Evolutionary conservation across 441 rosid genomes (phyloP).

Genomic region (Erysimum cheiri): DNA sequence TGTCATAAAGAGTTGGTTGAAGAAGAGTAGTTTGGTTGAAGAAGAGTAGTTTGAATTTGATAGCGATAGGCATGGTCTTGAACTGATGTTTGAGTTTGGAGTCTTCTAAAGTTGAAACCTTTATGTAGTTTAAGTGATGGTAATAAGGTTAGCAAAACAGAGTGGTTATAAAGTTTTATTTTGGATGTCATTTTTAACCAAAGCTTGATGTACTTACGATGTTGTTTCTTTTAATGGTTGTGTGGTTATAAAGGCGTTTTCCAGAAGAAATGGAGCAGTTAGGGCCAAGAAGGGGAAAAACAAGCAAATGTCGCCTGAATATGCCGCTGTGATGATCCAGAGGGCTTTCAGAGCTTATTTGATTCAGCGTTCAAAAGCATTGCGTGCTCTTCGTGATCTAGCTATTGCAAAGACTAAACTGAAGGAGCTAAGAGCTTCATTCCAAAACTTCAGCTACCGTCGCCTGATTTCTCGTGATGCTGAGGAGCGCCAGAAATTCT

Average conservation of each 20-base stretch:
- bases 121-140: conserved; percentile 10
- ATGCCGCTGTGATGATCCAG: conserved; percentile 86
- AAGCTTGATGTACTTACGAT: conserved; percentile 7
- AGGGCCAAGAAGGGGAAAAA: conserved; percentile 71
- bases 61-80: conserved; percentile 3
- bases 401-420: conserved; percentile 87
- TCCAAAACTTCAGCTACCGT: conserved; percentile 85
- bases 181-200: neutral
- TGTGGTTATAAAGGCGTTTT: conserved; percentile 66
- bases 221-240: conserved; percentile 19
- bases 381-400: conserved; percentile 88
- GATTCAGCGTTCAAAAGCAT: conserved; percentile 76
- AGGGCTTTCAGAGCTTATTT: conserved; percentile 77
- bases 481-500: conserved; percentile 82
- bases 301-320: conserved; percentile 72
- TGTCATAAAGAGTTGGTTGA: conserved; percentile 7
- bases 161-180: neutral
- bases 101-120: conserved; percentile 24
- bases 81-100: conserved; percentile 5
- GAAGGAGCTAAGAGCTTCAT: conserved; percentile 81
- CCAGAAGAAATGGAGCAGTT: conserved; percentile 63
- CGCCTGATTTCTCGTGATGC: conserved; percentile 68
- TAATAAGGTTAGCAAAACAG: conserved; percentile 1
- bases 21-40: neutral
- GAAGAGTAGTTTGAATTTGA: neutral